Evolutionary conservation across 441 rosid species (phyloP), one percentile per base, ranked within the genome.

Genomic region (Flueggea neowawraea): DNA sequence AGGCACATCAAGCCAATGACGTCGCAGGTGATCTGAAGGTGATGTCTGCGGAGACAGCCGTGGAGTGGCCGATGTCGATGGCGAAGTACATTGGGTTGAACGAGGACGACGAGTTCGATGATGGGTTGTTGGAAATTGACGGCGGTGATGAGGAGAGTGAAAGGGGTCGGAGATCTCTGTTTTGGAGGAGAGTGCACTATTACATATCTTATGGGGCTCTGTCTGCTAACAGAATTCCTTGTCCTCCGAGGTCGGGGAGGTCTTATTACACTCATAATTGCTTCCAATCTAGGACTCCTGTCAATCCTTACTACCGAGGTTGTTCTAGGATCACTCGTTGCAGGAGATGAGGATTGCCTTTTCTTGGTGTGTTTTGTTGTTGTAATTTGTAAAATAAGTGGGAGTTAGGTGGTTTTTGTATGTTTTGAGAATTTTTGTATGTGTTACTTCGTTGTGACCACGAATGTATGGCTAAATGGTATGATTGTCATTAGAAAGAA

Each of bases 211-310:
- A 93, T 63, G 96, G 96, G 5, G 95, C 98, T 53, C 72, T 93
- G 6, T 70, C 97, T 14, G 98, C 97, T 3, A 82, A 90, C 66
- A 66, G 97, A 58, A 62, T 93, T 12, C 97, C 96, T 0, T 93
- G 98, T 57, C 97, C 98, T 6, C 89, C 98, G 0, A 79, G 96
- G 15, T 90, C 97, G 6, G 98, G 98, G 36, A 84, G 98, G 75
- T 88, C 97, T 9, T 93, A 90, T 60, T 93, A 93, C 61, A 86
- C 96, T 52, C 91, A 78, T 56, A 81, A 90, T 77, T 93, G 97
- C 63, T 88, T 72, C 83, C 69, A 74, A 48, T 76, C 81, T 4
- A 64, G 84, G 43, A 82, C 84, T 6, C 89, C 95, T 0, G 96
- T 80, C 3, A 89, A 88, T 54, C 97, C 98, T 0, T 90, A 90